Percentiles rank a stretch among this genome's conserved stretches.
These are phyloP conservation scores for Alternaria alternata DNA, from an alignment of 2,329 filamentous ascomycete species.

Conservation along the genomic window DNA sequence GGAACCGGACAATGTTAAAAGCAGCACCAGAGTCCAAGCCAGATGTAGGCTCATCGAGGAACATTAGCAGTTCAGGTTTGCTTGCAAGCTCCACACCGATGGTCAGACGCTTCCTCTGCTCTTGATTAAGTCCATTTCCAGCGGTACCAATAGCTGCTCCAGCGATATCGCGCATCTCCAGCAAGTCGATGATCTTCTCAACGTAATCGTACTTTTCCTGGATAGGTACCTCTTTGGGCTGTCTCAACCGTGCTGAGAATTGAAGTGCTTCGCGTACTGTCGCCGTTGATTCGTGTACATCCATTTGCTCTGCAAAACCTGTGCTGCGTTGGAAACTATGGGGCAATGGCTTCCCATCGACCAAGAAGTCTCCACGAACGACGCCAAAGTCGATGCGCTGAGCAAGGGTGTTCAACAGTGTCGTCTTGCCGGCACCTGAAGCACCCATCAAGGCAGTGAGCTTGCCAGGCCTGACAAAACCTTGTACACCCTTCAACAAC, in stretches of 20 bases:
- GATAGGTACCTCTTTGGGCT: conserved; percentile 65
- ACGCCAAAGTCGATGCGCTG: conserved; percentile 57
- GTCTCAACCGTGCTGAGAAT: conserved; percentile 70
- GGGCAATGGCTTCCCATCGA: conserved; percentile 51
- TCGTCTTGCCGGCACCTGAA: conserved; percentile 62
- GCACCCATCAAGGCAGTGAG: conserved; percentile 80
- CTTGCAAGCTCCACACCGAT: conserved; percentile 68
- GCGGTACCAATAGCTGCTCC: conserved; percentile 70
- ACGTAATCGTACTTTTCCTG: conserved; percentile 71
- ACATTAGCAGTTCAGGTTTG: conserved; percentile 76
- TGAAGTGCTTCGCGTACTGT: conserved; percentile 71
- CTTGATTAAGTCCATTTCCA: conserved; percentile 60
- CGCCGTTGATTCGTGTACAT: conserved; percentile 68
- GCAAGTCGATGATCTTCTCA: conserved; percentile 68
- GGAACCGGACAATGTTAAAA: conserved; percentile 69
- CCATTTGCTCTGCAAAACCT: conserved; percentile 75
- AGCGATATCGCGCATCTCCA: conserved; percentile 71
- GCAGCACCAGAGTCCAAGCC: conserved; percentile 76
- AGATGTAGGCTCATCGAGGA: conserved; percentile 80
- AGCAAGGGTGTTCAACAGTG: conserved; percentile 47
- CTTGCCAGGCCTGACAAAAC: conserved; percentile 92
- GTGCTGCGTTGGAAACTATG: conserved; percentile 83
- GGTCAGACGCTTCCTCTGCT: conserved; percentile 72
- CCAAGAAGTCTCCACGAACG: conserved; percentile 56
- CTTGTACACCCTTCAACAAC: conserved; percentile 69